Conservation (phyloP, 2,329 filamentous ascomycete genomes). For the Aspergillus intermedius region DNA sequence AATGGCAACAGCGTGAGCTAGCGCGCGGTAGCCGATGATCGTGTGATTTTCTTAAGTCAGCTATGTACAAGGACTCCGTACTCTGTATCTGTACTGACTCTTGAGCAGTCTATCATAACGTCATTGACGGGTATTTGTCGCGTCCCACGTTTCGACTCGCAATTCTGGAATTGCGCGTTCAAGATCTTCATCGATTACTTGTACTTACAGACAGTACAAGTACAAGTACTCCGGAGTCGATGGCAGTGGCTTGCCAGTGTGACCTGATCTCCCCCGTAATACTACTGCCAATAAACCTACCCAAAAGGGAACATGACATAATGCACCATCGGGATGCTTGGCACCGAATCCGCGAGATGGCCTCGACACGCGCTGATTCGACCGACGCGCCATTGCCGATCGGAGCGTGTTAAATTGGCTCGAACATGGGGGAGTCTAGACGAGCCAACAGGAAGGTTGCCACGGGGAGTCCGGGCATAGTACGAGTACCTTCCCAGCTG, state of each 20-base stretch:
- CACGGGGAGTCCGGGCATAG: background rate
- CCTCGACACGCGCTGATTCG: constrained; percentile 23
- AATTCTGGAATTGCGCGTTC: constrained; percentile 12
- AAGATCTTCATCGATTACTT: background rate
- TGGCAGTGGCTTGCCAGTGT: too few relatives aligned
- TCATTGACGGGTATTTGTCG: constrained; percentile 22
- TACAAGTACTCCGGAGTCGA: background rate
- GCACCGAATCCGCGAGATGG: constrained; percentile 16
- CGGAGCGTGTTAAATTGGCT: constrained; percentile 10
- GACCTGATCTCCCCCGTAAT: too few relatives aligned
- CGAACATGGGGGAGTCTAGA: background rate
- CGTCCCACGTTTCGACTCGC: constrained; percentile 26
- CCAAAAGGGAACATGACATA: constrained; percentile 10
- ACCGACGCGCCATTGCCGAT: constrained; percentile 23
- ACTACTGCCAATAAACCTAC: too few relatives aligned
- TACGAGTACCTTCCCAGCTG: too few relatives aligned
- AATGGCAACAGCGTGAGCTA: too few relatives aligned
- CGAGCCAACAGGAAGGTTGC: background rate
- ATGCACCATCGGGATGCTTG: constrained; percentile 14
- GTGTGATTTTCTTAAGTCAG: constrained; percentile 1
- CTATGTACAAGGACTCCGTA: too few relatives aligned
- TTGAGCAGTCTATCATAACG: constrained; percentile 13
- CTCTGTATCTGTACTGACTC: too few relatives aligned
- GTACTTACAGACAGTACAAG: background rate
- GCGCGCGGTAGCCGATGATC: too few relatives aligned